These are phyloP conservation scores for Salvia rosmarinus DNA, from an alignment of 257 asterid species.

Conservation along the genomic window DNA sequence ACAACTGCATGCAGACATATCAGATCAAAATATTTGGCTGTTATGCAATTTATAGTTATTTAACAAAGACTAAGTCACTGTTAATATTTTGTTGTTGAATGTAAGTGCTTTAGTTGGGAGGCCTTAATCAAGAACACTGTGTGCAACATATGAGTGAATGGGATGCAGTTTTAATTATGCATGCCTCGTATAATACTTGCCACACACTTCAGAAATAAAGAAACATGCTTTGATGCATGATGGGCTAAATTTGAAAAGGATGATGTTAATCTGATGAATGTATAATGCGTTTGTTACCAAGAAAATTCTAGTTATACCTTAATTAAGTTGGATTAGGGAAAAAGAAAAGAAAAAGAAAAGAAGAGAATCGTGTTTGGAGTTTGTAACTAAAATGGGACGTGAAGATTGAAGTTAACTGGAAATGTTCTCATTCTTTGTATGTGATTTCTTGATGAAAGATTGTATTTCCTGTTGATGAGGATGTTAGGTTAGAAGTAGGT, in stretches of 20 bases:
- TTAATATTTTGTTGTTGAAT: background rate
- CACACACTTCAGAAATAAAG: conserved; percentile 31
- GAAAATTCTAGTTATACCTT: background rate
- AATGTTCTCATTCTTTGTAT: background rate
- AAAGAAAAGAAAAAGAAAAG: too few relatives aligned
- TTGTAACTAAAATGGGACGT: background rate
- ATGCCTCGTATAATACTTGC: conserved; percentile 20
- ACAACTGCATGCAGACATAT: conserved; percentile 31
- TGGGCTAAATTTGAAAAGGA: conserved; percentile 25
- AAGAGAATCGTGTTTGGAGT: background rate
- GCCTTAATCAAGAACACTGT: conserved; percentile 42
- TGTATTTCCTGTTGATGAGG: conserved; percentile 1
- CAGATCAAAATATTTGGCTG: conserved; percentile 14
- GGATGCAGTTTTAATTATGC: background rate
- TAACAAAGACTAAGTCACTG: conserved; percentile 47
- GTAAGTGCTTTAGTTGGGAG: conserved; percentile 39
- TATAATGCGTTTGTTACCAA: background rate
- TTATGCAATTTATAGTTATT: conserved; percentile 45
- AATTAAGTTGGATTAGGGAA: background rate
- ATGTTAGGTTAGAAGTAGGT: conserved; percentile 40
- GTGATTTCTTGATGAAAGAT: conserved; percentile 28
- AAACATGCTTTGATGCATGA: background rate
- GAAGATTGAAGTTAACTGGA: background rate
- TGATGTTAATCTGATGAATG: background rate
- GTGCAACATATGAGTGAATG: too few relatives aligned